These are phyloP conservation scores for Cladosporium sp. DNA, from an alignment of 2,329 filamentous ascomycete species.

Conservation along the genomic window DNA sequence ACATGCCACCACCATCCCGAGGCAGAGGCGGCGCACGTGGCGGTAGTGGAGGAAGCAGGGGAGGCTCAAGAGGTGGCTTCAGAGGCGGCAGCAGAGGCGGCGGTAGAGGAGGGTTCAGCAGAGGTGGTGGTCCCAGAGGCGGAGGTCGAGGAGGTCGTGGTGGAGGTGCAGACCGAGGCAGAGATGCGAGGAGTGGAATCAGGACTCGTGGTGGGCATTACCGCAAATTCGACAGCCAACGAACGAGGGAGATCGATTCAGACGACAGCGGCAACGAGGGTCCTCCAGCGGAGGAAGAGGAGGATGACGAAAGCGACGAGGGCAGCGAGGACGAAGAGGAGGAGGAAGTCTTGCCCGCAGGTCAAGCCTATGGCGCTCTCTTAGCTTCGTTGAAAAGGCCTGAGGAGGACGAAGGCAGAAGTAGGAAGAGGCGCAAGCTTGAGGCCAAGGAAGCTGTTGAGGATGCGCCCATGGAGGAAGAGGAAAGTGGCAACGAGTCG, in stretches of 20 bases:
- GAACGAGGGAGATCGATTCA: conserved; percentile 29
- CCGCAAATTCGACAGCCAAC: conserved; percentile 33
- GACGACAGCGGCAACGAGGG: conserved; percentile 21
- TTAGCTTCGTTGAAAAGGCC: conserved; percentile 51
- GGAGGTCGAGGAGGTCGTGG: conserved; percentile 19
- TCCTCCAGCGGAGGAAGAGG: conserved; percentile 15
- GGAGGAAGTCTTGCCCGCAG: conserved; percentile 23
- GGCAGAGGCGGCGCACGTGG: not conserved
- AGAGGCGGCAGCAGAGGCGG: conserved; percentile 14
- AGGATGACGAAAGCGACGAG: conserved; percentile 17
- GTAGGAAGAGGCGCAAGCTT: conserved; percentile 52
- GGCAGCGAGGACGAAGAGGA: conserved; percentile 30
- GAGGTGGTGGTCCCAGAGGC: conserved; percentile 22
- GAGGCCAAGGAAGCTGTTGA: conserved; percentile 20
- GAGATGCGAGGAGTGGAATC: conserved; percentile 30
- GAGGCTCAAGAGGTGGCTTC: conserved; percentile 5
- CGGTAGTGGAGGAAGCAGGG: conserved; percentile 19
- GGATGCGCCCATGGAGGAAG: conserved; percentile 29
- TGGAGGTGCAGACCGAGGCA: conserved; percentile 16
- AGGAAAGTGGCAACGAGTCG: conserved; percentile 34
- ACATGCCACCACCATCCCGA: conserved; percentile 3
- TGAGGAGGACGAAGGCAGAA: conserved; percentile 40
- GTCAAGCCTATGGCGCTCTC: conserved; percentile 52
- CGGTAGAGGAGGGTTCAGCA: conserved; percentile 22
- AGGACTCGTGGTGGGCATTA: conserved; percentile 28